phyloP scores from a whole-genome alignment of 495 filamentous ascomycete genomes.

The Opeltia flavorubescens region DNA sequence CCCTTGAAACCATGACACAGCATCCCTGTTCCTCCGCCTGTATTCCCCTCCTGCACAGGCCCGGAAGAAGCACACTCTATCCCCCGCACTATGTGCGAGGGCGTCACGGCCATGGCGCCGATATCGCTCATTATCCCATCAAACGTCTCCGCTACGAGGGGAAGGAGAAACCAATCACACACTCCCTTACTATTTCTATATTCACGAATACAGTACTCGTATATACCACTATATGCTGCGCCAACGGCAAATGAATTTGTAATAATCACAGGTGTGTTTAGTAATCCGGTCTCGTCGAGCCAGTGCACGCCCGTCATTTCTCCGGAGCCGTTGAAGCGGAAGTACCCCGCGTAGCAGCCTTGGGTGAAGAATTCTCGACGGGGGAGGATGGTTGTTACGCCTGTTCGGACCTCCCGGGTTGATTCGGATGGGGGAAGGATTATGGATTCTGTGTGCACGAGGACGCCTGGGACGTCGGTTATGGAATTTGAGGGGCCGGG shows the following conservation, averaged over 20 bases:
- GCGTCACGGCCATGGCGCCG: conserved; percentile 25
- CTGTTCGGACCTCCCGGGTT: conserved; percentile 26
- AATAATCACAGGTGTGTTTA: conserved; percentile 35
- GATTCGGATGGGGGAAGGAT: too few relatives aligned
- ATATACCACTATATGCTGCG: conserved; percentile 32
- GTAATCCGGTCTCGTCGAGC: conserved; percentile 37
- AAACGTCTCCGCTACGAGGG: conserved; percentile 38
- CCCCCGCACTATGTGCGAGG: conserved; percentile 9
- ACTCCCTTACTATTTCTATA: conserved; percentile 19
- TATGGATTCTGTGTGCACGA: too few relatives aligned
- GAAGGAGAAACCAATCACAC: conserved; percentile 32
- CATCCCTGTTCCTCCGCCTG: conserved; percentile 40
- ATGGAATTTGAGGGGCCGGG: too few relatives aligned
- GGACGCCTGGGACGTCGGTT: too few relatives aligned
- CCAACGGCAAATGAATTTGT: conserved; percentile 37
- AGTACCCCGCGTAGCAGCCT: conserved; percentile 34
- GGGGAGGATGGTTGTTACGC: conserved; percentile 37
- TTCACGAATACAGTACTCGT: conserved; percentile 31
- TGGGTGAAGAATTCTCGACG: conserved; percentile 31
- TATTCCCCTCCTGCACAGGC: conserved; percentile 34
- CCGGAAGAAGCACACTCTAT: conserved; percentile 26
- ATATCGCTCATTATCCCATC: conserved; percentile 36
- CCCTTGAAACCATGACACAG: conserved; percentile 37
- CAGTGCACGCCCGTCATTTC: conserved; percentile 39
- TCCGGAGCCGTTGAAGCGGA: conserved; percentile 39